Percentiles rank a stretch among this genome's conserved stretches.
phyloP scores from a whole-genome alignment of 306 rosid species.

The Sicyos edulis region DNA sequence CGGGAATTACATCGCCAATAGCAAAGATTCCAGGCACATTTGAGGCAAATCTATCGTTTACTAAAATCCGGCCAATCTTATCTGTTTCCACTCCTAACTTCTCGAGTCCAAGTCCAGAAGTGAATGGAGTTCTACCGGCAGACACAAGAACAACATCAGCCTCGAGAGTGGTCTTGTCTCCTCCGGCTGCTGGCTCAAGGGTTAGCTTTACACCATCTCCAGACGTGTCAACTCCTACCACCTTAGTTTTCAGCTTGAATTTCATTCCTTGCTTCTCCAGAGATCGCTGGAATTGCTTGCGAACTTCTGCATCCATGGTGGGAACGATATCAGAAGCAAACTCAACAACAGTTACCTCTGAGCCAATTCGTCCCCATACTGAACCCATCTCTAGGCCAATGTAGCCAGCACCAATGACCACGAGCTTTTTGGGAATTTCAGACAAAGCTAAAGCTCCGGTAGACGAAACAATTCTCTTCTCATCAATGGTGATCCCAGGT shows the following conservation, averaged over 20 bases:
- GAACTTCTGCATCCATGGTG: conserved; percentile 80
- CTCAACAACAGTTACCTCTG: conserved; percentile 89
- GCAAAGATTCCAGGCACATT: conserved; percentile 80
- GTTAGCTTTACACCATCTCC: conserved; percentile 84
- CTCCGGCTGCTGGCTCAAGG: conserved; percentile 93
- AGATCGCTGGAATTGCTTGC: conserved; percentile 89
- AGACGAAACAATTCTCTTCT: conserved; percentile 88
- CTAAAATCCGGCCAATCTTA: conserved; percentile 69
- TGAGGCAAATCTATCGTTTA: conserved; percentile 65
- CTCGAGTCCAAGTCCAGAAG: conserved; percentile 75
- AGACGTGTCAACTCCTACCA: conserved; percentile 79
- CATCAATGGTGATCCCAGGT: conserved; percentile 84
- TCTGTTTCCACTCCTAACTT: conserved; percentile 85
- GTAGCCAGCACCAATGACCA: conserved; percentile 96
- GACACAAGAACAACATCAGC: conserved; percentile 97
- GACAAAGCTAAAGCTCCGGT: conserved; percentile 87
- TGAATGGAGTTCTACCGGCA: conserved; percentile 91
- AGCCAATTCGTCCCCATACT: conserved; percentile 92
- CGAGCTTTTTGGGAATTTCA: conserved; percentile 82
- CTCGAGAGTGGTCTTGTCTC: conserved; percentile 63
- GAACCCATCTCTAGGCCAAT: conserved; percentile 99
- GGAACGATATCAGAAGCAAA: conserved; percentile 91
- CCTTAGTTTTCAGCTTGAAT: conserved; percentile 87
- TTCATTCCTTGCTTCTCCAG: conserved; percentile 98
- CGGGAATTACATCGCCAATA: conserved; percentile 95